Evolutionary conservation across 345 rosid genomes (phyloP).

Genomic region (Populus deltoides): DNA sequence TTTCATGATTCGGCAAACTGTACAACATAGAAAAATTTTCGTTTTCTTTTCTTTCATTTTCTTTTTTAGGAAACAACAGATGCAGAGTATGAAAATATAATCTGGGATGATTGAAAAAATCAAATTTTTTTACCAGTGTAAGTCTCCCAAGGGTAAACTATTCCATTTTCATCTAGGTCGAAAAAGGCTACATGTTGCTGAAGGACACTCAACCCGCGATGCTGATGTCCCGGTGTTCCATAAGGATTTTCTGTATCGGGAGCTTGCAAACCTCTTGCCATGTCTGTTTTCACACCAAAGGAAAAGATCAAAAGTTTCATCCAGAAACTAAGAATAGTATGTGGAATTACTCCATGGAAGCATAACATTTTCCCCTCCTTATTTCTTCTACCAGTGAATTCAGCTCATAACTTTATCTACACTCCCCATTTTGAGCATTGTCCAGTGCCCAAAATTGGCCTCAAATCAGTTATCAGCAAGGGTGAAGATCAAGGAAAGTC

Average conservation of each 20-base stretch:
- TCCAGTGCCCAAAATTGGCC: neutral
- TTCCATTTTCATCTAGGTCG: constrained; percentile 73
- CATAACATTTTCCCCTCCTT: neutral
- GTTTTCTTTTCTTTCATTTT: neutral
- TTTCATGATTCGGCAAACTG: neutral
- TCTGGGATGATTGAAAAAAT: neutral
- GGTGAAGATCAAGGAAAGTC: no score
- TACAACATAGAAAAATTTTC: neutral
- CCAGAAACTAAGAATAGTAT: neutral
- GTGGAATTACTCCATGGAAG: neutral
- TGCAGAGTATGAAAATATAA: neutral
- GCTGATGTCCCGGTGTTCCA: constrained; percentile 59
- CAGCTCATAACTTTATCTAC: neutral
- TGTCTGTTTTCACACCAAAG: constrained; percentile 34
- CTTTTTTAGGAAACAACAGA: neutral
- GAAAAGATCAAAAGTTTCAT: neutral
- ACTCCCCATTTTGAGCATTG: neutral
- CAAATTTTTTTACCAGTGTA: constrained; percentile 44
- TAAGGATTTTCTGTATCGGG: constrained; percentile 60
- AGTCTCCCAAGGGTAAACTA: constrained; percentile 97
- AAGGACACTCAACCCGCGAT: constrained; percentile 59
- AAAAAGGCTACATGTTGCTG: constrained; percentile 90
- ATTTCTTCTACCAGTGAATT: no score
- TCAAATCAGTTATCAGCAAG: neutral
- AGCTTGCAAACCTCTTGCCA: constrained; percentile 76